Evolutionary conservation across 176 grass and related monocot genomes (phyloP).

Genomic region (barley (Hordeum vulgare)): MorexV3_pseudomolecules_assembly NC_058524.1:354790580-354791079

Average conservation of each 20-base stretch:
- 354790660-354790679: not conserved
- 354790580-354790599: not conserved
- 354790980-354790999: not conserved
- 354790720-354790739: too few relatives aligned
- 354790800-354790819: not conserved
- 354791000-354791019: not conserved
- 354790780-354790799: not conserved
- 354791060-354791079: slow-evolving; percentile 75
- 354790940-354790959: not conserved
- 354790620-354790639: not conserved
- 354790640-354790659: not conserved
- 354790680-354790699: not conserved
- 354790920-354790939: not conserved
- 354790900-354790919: not conserved
- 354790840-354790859: not conserved
- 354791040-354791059: slow-evolving; percentile 21
- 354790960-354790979: not conserved
- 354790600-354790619: not conserved
- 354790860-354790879: not conserved
- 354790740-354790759: too few relatives aligned
- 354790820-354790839: not conserved
- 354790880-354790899: not conserved
- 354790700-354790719: too few relatives aligned
- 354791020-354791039: not conserved
- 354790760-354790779: not conserved